Base-by-base conservation (phyloP, 164 flowering plant species). In the Cinnamomum chago region DNA sequence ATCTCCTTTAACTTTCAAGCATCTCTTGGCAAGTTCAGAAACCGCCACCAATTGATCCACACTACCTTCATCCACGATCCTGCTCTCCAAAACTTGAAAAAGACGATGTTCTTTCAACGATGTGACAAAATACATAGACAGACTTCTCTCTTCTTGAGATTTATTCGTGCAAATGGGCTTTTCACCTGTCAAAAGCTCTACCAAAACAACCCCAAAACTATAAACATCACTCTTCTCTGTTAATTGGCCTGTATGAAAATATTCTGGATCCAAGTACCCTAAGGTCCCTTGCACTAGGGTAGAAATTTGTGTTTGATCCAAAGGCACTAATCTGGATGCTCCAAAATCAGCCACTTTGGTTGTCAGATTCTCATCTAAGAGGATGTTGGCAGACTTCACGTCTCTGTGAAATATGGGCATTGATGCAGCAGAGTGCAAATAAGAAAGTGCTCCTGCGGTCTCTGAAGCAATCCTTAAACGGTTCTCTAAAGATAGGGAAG, bases 151-250 rank as follows among this genome's bases (percentile, higher is more conserved):
- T 10, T 73, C 75, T 50, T 50, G 22, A 2, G 68, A 18, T 65
- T 30, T 65, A 24, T 65, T 58, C 14, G 12, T 17, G 2, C 15
- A 50, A 25, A 65, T 35, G 25, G 76, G 70, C 64, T 17, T 50
- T 23, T 28, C 13, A 2, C 76, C 70, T 52, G 72, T 58, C 68
- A 75, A 75, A 25, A 75, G 72, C 33, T 75, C 77, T 2, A 75
- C 22, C 24, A 75, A 25, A 40, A 75, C 77, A 6, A 75, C 58
- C n/a, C 77, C 77, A 75, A 75, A 75, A 35, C 77, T 75, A 58
- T 75, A 75, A 2, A 75, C 77, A 68, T 68, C 77, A 68, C 77
- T 68, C 58, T 68, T 75, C 55, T 55, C 72, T 0, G 72, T 75
- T 25, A 75, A 75, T 18, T 55, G 33, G 27, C 77, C n/a, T 1